Conservation (phyloP, 441 rosid species). For the Euphorbia corollata region DNA sequence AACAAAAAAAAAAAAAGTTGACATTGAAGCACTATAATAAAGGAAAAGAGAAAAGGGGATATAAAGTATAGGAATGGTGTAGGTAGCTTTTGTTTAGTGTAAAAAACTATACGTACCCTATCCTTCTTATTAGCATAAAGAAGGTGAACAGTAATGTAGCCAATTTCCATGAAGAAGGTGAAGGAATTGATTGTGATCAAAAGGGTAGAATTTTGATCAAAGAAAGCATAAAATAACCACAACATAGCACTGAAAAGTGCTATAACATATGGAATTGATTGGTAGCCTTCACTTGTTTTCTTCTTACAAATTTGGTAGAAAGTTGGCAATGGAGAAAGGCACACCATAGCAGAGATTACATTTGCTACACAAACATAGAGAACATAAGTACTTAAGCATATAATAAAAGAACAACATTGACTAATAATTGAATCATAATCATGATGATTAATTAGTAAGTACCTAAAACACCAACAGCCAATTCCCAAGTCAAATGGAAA, state of each 20-base stretch:
- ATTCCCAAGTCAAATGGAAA: conserved; percentile 35
- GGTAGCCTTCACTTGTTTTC: conserved; percentile 67
- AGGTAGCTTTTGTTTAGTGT: neutral
- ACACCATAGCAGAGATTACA: conserved; percentile 51
- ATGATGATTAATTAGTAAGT: neutral
- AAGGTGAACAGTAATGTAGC: conserved; percentile 47
- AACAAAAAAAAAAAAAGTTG: neutral
- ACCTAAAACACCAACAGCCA: conserved; percentile 69
- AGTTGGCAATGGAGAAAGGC: conserved; percentile 71
- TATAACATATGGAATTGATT: conserved; percentile 64
- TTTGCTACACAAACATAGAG: conserved; percentile 33
- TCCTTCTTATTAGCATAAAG: conserved; percentile 57
- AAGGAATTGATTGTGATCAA: conserved; percentile 63
- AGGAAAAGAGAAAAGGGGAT: neutral
- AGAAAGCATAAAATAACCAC: conserved; percentile 67
- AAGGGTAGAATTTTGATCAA: conserved; percentile 39
- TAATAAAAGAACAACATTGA: neutral
- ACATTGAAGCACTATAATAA: neutral
- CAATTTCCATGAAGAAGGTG: conserved; percentile 37
- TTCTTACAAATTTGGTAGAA: conserved; percentile 61
- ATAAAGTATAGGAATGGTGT: neutral
- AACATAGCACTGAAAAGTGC: conserved; percentile 76
- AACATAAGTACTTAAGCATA: neutral
- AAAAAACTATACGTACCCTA: conserved; percentile 27
- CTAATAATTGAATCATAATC: neutral